These are phyloP conservation scores for Garcia nutans DNA, from an alignment of 345 rosid genomes.

Conservation along the genomic window DNA sequence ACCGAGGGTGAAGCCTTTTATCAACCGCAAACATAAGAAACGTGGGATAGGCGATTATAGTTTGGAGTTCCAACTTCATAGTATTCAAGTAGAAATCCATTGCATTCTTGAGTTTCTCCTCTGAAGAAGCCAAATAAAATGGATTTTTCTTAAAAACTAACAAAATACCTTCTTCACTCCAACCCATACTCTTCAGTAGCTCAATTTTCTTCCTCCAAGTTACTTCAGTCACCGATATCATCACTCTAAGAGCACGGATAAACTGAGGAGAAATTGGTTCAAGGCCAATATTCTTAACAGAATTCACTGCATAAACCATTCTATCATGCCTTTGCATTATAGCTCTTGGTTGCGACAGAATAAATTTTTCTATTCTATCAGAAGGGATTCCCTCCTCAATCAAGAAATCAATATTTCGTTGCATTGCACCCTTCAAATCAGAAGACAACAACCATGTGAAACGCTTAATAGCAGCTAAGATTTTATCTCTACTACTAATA, in stretches of 20 bases:
- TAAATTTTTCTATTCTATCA: neutral
- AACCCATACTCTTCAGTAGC: conserved; percentile 31
- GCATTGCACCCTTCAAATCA: conserved; percentile 11
- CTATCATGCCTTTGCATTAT: conserved; percentile 2
- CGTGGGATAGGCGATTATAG: conserved; percentile 11
- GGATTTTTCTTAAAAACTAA: conserved; percentile 18
- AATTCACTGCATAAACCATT: conserved; percentile 8
- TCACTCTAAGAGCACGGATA: conserved; percentile 18
- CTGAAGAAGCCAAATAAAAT: conserved; percentile 6
- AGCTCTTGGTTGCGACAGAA: conserved; percentile 8
- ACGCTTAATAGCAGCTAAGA: conserved; percentile 20
- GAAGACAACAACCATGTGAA: conserved; percentile 6
- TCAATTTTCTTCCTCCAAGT: conserved; percentile 26
- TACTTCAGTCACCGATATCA: conserved; percentile 3
- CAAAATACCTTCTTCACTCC: conserved; percentile 28
- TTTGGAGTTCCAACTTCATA: conserved; percentile 1
- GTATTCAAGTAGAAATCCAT: conserved; percentile 23
- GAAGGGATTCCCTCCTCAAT: conserved; percentile 18
- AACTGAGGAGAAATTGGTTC: conserved; percentile 17
- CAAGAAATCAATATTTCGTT: conserved; percentile 23
- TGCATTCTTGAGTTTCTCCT: conserved; percentile 17
- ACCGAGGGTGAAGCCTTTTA: conserved; percentile 24
- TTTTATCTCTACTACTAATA: conserved; percentile 11
- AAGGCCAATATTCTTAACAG: conserved; percentile 21
- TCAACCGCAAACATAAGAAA: conserved; percentile 19